Conservation (phyloP, 345 rosid species). For the Cardiospermum halicacabum region DNA sequence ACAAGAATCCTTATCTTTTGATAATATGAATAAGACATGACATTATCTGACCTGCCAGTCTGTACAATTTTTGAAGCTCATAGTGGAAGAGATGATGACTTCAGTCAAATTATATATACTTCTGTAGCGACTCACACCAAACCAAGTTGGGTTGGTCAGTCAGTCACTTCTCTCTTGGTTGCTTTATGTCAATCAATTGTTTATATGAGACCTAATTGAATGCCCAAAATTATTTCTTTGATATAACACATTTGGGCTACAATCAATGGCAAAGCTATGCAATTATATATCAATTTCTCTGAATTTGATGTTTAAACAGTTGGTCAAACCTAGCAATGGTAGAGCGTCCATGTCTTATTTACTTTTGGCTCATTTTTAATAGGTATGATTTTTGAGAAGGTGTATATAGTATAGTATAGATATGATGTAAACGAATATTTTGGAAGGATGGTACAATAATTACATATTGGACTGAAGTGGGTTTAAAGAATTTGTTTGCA, state of each 20-base stretch:
- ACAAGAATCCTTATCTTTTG: conserved; percentile 17
- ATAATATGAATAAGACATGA: conserved; percentile 7
- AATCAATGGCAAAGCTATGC: too few relatives aligned
- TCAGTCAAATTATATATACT: conserved; percentile 7
- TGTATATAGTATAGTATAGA: too few relatives aligned
- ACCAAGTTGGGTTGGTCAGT: not conserved
- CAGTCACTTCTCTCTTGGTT: not conserved
- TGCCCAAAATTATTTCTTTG: not conserved
- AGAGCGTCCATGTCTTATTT: too few relatives aligned
- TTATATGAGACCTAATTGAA: not conserved
- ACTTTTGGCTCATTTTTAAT: too few relatives aligned
- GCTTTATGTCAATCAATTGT: not conserved
- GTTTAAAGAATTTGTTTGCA: not conserved
- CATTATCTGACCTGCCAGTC: conserved; percentile 29
- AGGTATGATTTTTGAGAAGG: too few relatives aligned
- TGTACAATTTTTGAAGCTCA: conserved; percentile 14
- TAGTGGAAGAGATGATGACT: not conserved
- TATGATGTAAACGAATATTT: too few relatives aligned
- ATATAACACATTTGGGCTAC: too few relatives aligned
- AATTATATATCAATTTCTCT: too few relatives aligned
- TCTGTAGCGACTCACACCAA: not conserved
- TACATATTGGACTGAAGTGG: too few relatives aligned
- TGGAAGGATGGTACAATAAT: too few relatives aligned
- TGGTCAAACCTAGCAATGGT: too few relatives aligned
- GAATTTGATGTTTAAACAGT: too few relatives aligned